Base-by-base conservation (phyloP, 306 rosid genomes). In the Medicago truncatula region DNA sequence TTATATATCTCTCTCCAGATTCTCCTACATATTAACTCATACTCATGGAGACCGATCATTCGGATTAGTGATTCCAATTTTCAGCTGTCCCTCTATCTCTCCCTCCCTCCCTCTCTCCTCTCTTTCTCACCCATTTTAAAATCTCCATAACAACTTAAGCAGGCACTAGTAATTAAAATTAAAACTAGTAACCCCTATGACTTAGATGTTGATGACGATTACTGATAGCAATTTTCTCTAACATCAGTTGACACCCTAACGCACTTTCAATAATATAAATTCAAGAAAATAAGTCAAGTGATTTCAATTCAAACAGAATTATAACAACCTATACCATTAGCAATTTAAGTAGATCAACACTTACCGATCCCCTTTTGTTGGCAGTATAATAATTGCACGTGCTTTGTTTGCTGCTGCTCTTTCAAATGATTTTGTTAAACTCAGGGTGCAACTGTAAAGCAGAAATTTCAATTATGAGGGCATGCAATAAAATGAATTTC, bases 331-430 rank as follows among this genome's bases (percentile, higher is more conserved):
- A 16, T 8, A 70, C 8, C 41, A 44, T 38, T 62, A 67, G 63
- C 43, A 67, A 49, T 74, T 67, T 60, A 63, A 50, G 74, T 71
- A 56, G 67, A 79, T 57, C 68, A 80, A 56, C 70, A 80, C 96
- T 86, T 75, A 95, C 99, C 96, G 80, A 50, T 95, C 99, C 80
- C 83, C 96, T 83, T 95, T 95, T 3, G 93, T 86, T 62, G 97
- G 97, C 70, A 95, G 84, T 80, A 95, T 95, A 81, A 95, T 95
- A 71, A 95, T 87, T 52, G 99, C 86, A 60, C 98, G 96, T 49
- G 99, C 97, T 86, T 84, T 90, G 89, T 82, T 80, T 75, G 96
- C 96, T 16, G 98, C 98, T 44, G 98, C 98, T 80, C 97, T 93
- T 87, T 93, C 96, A 85, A 85, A 93, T 41, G 98, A 93, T 83